Conservation (phyloP, 1,139 yeast genomes). For the Suhomyces wounanorum region DNA sequence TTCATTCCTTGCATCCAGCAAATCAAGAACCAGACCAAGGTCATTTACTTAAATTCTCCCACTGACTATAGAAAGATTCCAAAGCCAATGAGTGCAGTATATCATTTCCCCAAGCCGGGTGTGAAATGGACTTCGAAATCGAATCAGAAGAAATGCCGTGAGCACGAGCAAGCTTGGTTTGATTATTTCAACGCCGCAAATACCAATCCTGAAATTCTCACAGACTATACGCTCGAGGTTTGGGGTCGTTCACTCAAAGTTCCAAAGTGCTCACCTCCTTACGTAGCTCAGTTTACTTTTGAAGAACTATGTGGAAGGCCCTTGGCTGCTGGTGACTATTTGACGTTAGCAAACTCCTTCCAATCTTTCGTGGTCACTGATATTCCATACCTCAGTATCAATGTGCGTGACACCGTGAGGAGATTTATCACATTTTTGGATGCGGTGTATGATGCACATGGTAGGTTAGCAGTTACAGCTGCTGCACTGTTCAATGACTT, state of each 20-base stretch:
- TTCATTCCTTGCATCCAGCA: slow-evolving; percentile 90
- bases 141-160: slow-evolving; percentile 49
- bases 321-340: slow-evolving; percentile 93
- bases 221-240: slow-evolving; percentile 52
- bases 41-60: slow-evolving; percentile 81
- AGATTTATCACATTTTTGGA: slow-evolving; percentile 92
- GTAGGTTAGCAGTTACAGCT: slow-evolving; percentile 84
- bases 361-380: slow-evolving; percentile 83
- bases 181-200: slow-evolving; percentile 66
- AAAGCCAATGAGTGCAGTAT: slow-evolving; percentile 79
- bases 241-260: slow-evolving; percentile 88
- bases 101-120: slow-evolving; percentile 72
- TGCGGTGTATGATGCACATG: slow-evolving; percentile 90
- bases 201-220: slow-evolving; percentile 27
- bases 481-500: slow-evolving; percentile 83
- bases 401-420: slow-evolving; percentile 80
- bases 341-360: slow-evolving; percentile 77
- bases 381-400: slow-evolving; percentile 79
- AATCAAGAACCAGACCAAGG: slow-evolving; percentile 71
- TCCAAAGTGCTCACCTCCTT: slow-evolving; percentile 74
- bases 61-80: slow-evolving; percentile 92
- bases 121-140: slow-evolving; percentile 56
- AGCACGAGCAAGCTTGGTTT: slow-evolving; percentile 81
- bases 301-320: slow-evolving; percentile 83
- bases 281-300: slow-evolving; percentile 88